Conservation (phyloP, 805 yeast species). For the Ogataea nakhonphanomensis region DNA sequence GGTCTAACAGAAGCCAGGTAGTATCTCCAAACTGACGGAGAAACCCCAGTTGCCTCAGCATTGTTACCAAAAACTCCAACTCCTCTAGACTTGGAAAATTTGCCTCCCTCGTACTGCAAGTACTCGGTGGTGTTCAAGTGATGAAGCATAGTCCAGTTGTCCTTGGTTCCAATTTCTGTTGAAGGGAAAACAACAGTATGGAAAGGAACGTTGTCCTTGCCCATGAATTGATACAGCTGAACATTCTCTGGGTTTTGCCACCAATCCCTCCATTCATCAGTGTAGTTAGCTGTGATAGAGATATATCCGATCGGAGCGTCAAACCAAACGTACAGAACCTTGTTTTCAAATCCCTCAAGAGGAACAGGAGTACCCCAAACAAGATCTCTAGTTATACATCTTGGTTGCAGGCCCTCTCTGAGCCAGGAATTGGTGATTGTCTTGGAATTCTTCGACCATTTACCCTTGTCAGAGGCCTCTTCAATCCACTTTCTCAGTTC, state of each 20-base stretch:
- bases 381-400: conserved; percentile 96
- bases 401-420: conserved; percentile 85
- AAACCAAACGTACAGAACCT: conserved; percentile 97
- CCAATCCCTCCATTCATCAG: conserved; percentile 81
- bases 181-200: conserved; percentile 98
- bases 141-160: conserved; percentile 85
- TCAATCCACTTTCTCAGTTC: conserved; percentile 69
- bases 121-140: conserved; percentile 95
- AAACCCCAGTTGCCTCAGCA: conserved; percentile 87
- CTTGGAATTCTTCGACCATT: conserved; percentile 89
- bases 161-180: conserved; percentile 81
- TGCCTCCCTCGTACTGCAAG: conserved; percentile 96
- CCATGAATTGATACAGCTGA: conserved; percentile 93
- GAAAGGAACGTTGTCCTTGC: conserved; percentile 98
- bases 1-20: conserved; percentile 91
- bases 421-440: conserved; percentile 92
- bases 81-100: conserved; percentile 96
- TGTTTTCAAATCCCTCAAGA: conserved; percentile 74
- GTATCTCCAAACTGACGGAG: conserved; percentile 97
- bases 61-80: conserved; percentile 98
- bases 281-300: conserved; percentile 92
- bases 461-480: conserved; percentile 64
- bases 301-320: conserved; percentile 98
- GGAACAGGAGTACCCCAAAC: conserved; percentile 99
- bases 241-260: conserved; percentile 94